These are phyloP conservation scores for Tremella yokohamensis DNA, from an alignment of 768 basidiomycete genomes.

Conservation along the genomic window DNA sequence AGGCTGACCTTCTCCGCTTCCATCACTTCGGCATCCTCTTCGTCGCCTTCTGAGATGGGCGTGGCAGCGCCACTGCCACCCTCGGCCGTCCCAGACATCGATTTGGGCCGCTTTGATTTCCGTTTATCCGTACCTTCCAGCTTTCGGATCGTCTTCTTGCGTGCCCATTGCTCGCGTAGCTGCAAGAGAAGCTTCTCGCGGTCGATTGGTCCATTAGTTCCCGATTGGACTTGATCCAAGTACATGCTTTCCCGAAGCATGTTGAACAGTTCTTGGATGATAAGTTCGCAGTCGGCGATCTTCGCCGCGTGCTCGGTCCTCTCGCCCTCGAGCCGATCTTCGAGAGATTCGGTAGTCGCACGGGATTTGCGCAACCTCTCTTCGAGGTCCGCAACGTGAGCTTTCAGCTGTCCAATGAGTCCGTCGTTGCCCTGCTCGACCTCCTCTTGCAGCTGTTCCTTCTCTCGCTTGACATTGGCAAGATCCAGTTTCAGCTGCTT, in stretches of 20 bases:
- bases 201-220: conserved; percentile 64
- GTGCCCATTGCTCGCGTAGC: conserved; percentile 45
- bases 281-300: conserved; percentile 80
- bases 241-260: conserved; percentile 80
- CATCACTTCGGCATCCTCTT: conserved; percentile 50
- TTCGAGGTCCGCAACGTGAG: conserved; percentile 64
- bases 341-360: conserved; percentile 70
- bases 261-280: conserved; percentile 88
- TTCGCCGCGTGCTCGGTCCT: conserved; percentile 76
- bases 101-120: neutral
- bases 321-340: conserved; percentile 72
- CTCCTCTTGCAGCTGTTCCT: conserved; percentile 76
- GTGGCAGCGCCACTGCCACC: neutral
- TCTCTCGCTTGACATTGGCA: conserved; percentile 65
- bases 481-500: conserved; percentile 59
- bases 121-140: conserved; percentile 29
- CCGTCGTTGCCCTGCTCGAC: conserved; percentile 76
- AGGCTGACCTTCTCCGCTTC: conserved; percentile 42
- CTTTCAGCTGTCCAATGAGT: conserved; percentile 75
- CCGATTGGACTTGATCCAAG: conserved; percentile 68
- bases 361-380: conserved; percentile 74
- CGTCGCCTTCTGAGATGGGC: conserved; percentile 20
- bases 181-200: conserved; percentile 71
- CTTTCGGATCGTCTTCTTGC: conserved; percentile 45
- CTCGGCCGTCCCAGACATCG: neutral